These are phyloP conservation scores for Erythrobasidium hasegawianum DNA, from an alignment of 1,284 basidiomycete genomes.

Conservation along the genomic window DNA sequence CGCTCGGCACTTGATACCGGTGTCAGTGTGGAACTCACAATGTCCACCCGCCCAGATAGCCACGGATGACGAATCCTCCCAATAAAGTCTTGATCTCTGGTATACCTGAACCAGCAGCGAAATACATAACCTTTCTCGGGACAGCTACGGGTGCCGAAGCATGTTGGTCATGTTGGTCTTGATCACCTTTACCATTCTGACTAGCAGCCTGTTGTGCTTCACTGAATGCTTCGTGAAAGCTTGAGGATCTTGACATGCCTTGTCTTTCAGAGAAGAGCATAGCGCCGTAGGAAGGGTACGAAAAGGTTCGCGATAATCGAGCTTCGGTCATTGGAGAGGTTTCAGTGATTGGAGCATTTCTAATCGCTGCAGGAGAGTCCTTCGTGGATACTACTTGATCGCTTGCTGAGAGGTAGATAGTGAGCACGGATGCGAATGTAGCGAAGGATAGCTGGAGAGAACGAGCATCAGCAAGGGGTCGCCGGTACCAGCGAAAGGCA, in stretches of 20 bases:
- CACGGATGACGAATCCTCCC: slow-evolving; percentile 92
- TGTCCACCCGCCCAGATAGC: slow-evolving; percentile 86
- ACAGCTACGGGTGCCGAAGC: slow-evolving; percentile 28
- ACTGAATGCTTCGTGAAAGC: slow-evolving; percentile 25
- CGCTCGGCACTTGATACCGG: too few relatives aligned
- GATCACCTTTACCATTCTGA: not conserved
- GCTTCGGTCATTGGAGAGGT: slow-evolving; percentile 4
- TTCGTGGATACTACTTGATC: slow-evolving; percentile 81
- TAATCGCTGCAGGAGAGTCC: slow-evolving; percentile 63
- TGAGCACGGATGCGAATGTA: slow-evolving; percentile 67
- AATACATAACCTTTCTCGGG: slow-evolving; percentile 70
- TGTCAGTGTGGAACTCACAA: slow-evolving; percentile 52
- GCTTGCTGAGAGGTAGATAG: slow-evolving; percentile 80
- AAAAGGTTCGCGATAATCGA: slow-evolving; percentile 23
- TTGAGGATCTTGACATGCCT: slow-evolving; percentile 42
- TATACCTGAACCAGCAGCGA: slow-evolving; percentile 92
- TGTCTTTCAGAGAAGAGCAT: slow-evolving; percentile 8
- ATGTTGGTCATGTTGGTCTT: not conserved
- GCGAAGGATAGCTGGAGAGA: slow-evolving; percentile 66
- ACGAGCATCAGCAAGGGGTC: not conserved
- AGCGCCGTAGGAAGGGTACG: slow-evolving; percentile 35
- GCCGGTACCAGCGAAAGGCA: not conserved
- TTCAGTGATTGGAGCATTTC: not conserved
- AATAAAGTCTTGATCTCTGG: slow-evolving; percentile 97
- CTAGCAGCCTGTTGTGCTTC: not conserved